Percentiles rank a stretch among this genome's conserved stretches.
These are phyloP conservation scores for Dactylis glomerata DNA, from an alignment of 176 grass and related monocot genomes.

Conservation along the genomic window DNA sequence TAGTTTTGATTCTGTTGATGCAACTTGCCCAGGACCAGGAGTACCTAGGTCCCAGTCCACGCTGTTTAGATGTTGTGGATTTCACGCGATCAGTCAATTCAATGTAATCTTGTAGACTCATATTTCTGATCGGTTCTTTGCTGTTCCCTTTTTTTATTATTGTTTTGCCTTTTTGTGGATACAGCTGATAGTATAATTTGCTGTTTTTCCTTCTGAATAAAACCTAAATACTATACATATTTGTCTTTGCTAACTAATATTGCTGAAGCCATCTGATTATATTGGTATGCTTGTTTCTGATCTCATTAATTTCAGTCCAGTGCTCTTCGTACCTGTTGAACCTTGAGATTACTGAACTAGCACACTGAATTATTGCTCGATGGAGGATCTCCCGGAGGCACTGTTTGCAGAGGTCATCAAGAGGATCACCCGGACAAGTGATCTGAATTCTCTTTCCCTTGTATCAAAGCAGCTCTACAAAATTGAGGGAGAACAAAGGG, in stretches of 20 bases:
- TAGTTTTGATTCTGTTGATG: too few species aligned
- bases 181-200: neutral
- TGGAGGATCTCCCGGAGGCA: conserved; percentile 63
- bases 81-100: neutral
- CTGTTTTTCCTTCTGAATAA: neutral
- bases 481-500: conserved; percentile 36
- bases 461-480: conserved; percentile 45
- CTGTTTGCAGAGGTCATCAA: conserved; percentile 58
- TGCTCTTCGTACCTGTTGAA: neutral
- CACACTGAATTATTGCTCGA: neutral
- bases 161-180: neutral
- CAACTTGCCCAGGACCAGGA: too few species aligned
- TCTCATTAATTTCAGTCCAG: neutral
- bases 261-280: neutral
- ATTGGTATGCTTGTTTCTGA: neutral
- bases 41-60: too few species aligned
- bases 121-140: neutral
- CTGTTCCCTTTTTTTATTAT: neutral
- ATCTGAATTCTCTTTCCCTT: conserved; percentile 46
- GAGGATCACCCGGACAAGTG: conserved; percentile 43
- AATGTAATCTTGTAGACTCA: neutral
- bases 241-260: neutral
- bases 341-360: neutral
- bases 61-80: neutral
- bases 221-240: neutral